Evolutionary conservation across 176 grass and related monocot species (phyloP).

Genomic region (Rhipidocladum racemiflorum): DNA sequence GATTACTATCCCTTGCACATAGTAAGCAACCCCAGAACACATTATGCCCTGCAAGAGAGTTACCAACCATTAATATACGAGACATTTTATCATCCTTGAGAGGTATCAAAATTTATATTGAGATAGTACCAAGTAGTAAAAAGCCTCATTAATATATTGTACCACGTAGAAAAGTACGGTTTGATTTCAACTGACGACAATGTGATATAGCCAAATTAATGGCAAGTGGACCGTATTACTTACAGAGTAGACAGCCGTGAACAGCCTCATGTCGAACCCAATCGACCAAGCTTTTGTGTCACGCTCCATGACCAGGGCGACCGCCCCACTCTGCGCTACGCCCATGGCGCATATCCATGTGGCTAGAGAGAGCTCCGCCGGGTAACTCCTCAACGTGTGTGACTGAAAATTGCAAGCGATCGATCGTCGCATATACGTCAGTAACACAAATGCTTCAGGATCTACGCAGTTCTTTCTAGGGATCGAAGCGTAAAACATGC

Average conservation of each 20-base stretch:
- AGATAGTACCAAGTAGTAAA: too few species aligned
- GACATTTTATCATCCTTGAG: too few species aligned
- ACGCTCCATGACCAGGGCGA: constrained; percentile 69
- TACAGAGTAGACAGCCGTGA: constrained; percentile 82
- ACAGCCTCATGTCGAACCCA: constrained; percentile 72
- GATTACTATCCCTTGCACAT: constrained; percentile 66
- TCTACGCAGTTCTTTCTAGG: not conserved
- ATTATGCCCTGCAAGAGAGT: constrained; percentile 48
- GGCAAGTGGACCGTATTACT: constrained; percentile 3
- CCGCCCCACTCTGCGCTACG: constrained; percentile 35
- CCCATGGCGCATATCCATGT: constrained; percentile 65
- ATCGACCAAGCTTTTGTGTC: constrained; percentile 63
- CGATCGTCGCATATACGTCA: not conserved
- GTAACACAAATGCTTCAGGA: not conserved
- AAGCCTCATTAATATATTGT: too few species aligned
- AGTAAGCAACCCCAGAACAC: constrained; percentile 62
- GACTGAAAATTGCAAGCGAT: constrained; percentile 42
- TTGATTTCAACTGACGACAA: constrained; percentile 2
- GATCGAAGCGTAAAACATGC: too few species aligned
- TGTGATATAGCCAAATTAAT: too few species aligned
- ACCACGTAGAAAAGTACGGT: not conserved
- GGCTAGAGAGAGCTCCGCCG: constrained; percentile 65
- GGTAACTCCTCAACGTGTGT: constrained; percentile 65
- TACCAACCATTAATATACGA: not conserved
- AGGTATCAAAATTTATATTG: too few species aligned